Evolutionary conservation across 2,329 filamentous ascomycete genomes (phyloP), one percentile per base, ranked within the genome.

Genomic region (Cytospora paraplurivora): DNA sequence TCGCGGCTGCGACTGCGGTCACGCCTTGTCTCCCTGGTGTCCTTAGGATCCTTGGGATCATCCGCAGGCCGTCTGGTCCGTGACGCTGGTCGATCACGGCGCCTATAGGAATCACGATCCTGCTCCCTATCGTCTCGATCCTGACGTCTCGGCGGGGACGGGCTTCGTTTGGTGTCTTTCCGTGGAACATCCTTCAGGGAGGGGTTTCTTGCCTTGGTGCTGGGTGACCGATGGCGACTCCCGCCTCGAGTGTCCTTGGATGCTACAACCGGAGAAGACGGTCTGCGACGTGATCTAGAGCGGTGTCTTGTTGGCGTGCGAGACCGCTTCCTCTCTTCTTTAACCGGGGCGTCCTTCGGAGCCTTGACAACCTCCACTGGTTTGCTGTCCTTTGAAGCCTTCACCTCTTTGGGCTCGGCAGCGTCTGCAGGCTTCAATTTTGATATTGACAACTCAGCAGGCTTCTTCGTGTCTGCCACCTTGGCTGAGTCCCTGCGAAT

Each of bases 401-500:
- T 70, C 5, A 61, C 11, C 17, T 68, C 47, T 56, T 70, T 78
- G 33, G 65, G 59, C 34, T 78, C 77, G 1, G 38, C 44, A 8
- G 62, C 17, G 15, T 61, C 63, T 32, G 64, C 61, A 4, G 59
- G 21, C 35, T 69, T 70, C 34, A 51, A n/a, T 27, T 69, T 68
- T 51, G 32, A 65, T 62, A 64, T 67, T 37, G 37, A 13, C 15
- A 15, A 63, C 7, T 78, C 74, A 44, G 69, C 71, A 12, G 65
- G 60, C 67, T 80, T 83, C 67, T 77, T 81, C 7, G 72, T 64
- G 21, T 81, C 78, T 0, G 75, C 62, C 13, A 74, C 71, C 68
- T 81, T 82, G 7, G 79, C 72, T 3, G 80, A 77, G 17, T 82
- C 79, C 56, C 78, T 73, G 59, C 78, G 74, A 58, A 86, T 82